These are phyloP conservation scores for Cajanus cajan DNA, from an alignment of 306 rosid genomes.

Conservation along the genomic window DNA sequence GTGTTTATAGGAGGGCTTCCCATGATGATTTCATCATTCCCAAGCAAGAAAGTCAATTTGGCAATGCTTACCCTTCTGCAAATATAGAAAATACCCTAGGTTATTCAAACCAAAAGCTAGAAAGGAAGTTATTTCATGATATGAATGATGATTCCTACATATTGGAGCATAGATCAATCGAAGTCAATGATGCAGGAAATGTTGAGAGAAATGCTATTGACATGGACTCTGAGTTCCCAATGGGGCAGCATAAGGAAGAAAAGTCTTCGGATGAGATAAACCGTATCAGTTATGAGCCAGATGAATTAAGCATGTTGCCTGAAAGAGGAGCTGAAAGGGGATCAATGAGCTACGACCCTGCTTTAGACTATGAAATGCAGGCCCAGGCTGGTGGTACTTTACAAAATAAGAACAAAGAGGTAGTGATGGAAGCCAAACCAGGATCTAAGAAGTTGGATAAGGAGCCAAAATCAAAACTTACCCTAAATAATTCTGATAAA, in stretches of 20 bases:
- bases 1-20: conserved; percentile 52
- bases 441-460: conserved; percentile 59
- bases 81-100: conserved; percentile 53
- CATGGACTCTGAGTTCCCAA: conserved; percentile 75
- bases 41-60: conserved; percentile 49
- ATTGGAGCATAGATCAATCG: conserved; percentile 58
- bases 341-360: conserved; percentile 71
- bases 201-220: conserved; percentile 68
- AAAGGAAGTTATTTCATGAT: conserved; percentile 57
- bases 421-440: conserved; percentile 42
- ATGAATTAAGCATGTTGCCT: conserved; percentile 84
- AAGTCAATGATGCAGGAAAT: conserved; percentile 53
- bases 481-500: conserved; percentile 54
- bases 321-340: conserved; percentile 70
- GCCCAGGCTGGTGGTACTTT: conserved; percentile 41
- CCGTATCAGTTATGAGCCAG: conserved; percentile 62
- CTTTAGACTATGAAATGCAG: conserved; percentile 87
- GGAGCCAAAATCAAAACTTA: conserved; percentile 62
- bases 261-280: conserved; percentile 39
- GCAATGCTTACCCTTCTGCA: conserved; percentile 39
- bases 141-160: conserved; percentile 84
- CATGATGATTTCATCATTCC: conserved; percentile 70
- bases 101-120: conserved; percentile 40
- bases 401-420: conserved; percentile 51
- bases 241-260: conserved; percentile 46